These are phyloP conservation scores for Plantago rigida DNA, from an alignment of 305 asterid genomes.

Conservation along the genomic window DNA sequence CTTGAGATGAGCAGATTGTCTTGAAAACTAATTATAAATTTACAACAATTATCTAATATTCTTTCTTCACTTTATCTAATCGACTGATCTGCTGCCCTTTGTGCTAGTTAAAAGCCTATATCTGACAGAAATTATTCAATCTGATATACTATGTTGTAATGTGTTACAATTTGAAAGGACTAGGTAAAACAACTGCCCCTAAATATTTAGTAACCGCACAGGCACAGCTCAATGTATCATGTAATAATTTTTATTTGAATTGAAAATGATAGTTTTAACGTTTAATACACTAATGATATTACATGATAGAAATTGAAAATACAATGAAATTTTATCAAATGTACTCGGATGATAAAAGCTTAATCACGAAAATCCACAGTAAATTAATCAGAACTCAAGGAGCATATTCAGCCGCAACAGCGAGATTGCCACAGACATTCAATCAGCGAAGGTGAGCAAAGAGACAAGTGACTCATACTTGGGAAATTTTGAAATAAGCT, in stretches of 20 bases:
- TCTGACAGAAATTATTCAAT: too few species aligned
- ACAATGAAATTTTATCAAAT: background rate
- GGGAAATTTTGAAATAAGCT: conserved; percentile 47
- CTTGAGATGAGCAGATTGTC: too few species aligned
- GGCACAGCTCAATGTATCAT: background rate
- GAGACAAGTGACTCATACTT: conserved; percentile 50
- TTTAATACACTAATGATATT: background rate
- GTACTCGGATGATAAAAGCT: background rate
- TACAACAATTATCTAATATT: too few species aligned
- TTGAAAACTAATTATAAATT: too few species aligned
- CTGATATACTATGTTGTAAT: too few species aligned
- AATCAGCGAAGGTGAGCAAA: conserved; percentile 48
- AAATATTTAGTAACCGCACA: background rate
- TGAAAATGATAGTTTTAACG: background rate
- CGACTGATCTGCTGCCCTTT: too few species aligned
- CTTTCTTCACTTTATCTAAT: too few species aligned
- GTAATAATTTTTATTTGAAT: too few species aligned
- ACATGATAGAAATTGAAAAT: background rate
- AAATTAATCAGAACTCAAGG: background rate
- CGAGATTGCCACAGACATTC: conserved; percentile 8
- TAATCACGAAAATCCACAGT: background rate
- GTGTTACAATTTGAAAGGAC: too few species aligned
- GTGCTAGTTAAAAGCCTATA: too few species aligned
- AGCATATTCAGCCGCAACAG: background rate
- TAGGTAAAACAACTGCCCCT: too few species aligned